Percentiles rank a stretch among this genome's conserved stretches.
Conservation (phyloP, 225 moss, liverwort and hornwort species). For the Physcomitrium patens region DNA sequence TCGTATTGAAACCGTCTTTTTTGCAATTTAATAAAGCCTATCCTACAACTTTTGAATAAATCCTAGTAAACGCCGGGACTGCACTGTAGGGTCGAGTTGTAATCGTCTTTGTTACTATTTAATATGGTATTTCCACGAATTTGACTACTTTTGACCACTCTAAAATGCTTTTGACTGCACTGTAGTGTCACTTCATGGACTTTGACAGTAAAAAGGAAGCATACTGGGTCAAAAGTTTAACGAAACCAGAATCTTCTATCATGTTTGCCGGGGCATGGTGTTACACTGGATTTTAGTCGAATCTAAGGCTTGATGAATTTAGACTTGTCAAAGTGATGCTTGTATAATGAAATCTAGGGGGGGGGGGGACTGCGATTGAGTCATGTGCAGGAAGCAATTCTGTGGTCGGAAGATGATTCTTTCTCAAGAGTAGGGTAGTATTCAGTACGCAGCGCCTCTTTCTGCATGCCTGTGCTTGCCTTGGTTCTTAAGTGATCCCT, state of each 20-base stretch:
- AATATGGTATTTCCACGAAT: background rate
- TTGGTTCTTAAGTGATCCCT: no score
- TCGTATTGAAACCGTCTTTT: background rate
- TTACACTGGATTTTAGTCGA: no score
- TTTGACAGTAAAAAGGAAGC: constrained; percentile 27
- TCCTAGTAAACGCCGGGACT: background rate
- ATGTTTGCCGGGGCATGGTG: no score
- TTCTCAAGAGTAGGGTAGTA: no score
- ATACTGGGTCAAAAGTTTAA: constrained; percentile 33
- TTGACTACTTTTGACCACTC: constrained; percentile 9
- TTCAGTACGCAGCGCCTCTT: no score
- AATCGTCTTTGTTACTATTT: background rate
- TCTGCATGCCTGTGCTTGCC: no score
- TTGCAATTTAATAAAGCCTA: background rate
- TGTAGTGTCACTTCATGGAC: constrained; percentile 18
- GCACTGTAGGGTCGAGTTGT: constrained; percentile 4
- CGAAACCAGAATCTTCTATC: background rate
- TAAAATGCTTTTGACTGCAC: constrained; percentile 32
- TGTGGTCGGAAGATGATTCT: no score
- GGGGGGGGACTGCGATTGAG: no score
- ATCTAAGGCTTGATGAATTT: no score
- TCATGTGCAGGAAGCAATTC: no score
- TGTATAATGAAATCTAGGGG: no score
- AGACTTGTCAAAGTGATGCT: no score
- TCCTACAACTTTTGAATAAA: constrained; percentile 1